These are phyloP conservation scores for Ilex asprella DNA, from an alignment of 257 asterid species.

Conservation along the genomic window DNA sequence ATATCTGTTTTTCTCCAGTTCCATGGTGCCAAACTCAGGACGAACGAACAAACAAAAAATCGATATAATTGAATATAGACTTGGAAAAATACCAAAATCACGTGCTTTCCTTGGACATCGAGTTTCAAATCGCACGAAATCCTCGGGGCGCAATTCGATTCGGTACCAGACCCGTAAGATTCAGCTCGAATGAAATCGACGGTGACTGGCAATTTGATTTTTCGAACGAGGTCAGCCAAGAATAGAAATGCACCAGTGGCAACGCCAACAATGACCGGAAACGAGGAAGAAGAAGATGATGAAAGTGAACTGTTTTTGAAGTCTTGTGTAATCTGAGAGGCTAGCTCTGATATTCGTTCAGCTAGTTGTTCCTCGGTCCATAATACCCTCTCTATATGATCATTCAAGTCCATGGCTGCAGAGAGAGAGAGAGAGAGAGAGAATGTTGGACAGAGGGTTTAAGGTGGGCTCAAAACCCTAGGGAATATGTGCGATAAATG, in stretches of 20 bases:
- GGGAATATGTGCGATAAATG: too few relatives aligned
- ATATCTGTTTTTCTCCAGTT: too few relatives aligned
- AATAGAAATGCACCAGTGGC: conserved; percentile 90
- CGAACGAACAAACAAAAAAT: too few relatives aligned
- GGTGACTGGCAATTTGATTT: conserved; percentile 48
- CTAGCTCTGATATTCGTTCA: conserved; percentile 52
- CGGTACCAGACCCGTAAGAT: conserved; percentile 80
- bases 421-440: too few relatives aligned
- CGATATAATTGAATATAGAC: too few relatives aligned
- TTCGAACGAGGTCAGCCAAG: conserved; percentile 77
- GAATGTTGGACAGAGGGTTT: too few relatives aligned
- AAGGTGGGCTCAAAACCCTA: too few relatives aligned
- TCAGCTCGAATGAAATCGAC: conserved; percentile 76
- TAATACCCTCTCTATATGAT: conserved; percentile 43
- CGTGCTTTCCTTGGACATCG: conserved; percentile 73
- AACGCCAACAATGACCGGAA: conserved; percentile 77
- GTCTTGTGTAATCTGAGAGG: conserved; percentile 51
- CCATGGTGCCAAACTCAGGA: too few relatives aligned
- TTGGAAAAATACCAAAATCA: conserved; percentile 43
- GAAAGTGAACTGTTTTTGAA: conserved; percentile 20
- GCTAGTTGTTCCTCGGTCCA: conserved; percentile 50
- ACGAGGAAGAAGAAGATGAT: conserved; percentile 3
- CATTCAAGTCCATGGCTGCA: conserved; percentile 26
- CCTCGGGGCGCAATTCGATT: conserved; percentile 60
- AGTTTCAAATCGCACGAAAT: conserved; percentile 62